Evolutionary conservation across 208 protist species (phyloP).

Genomic region (Borovskyia barvae): DNA sequence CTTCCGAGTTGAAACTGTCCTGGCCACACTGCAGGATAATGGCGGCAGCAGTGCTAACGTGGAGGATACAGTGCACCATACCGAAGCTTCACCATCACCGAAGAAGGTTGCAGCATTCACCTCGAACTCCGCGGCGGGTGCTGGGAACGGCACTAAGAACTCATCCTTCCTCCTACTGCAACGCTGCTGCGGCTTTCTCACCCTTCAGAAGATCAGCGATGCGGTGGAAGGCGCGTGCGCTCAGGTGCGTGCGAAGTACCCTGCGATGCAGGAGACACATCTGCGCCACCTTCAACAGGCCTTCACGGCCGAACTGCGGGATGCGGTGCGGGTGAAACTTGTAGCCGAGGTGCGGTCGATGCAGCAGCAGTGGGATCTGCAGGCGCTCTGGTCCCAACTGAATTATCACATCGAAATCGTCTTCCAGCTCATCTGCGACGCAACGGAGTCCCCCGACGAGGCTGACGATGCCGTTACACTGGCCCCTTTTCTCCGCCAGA

Average conservation of each 20-base stretch:
- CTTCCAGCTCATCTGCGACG: conserved; percentile 74
- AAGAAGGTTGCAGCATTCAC: not conserved
- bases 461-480: conserved; percentile 56
- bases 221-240: conserved; percentile 6
- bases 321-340: conserved; percentile 39
- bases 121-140: not conserved
- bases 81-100: not conserved
- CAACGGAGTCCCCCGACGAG: conserved; percentile 62
- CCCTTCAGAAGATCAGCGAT: conserved; percentile 11
- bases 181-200: conserved; percentile 5
- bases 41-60: not conserved
- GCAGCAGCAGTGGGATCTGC: conserved; percentile 67
- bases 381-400: conserved; percentile 77
- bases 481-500: conserved; percentile 58
- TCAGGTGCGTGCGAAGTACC: conserved; percentile 8
- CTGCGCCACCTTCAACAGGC: conserved; percentile 9
- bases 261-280: not conserved
- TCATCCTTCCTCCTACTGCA: conserved; percentile 4
- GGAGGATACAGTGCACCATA: not conserved
- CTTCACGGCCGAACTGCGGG: conserved; percentile 15
- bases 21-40: conserved; percentile 6
- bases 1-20: conserved; percentile 13
- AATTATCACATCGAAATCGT: conserved; percentile 82
- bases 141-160: no score
- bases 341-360: conserved; percentile 50